Evolutionary conservation across 768 basidiomycete species (phyloP).

Genomic region (Mycena metata): DNA sequence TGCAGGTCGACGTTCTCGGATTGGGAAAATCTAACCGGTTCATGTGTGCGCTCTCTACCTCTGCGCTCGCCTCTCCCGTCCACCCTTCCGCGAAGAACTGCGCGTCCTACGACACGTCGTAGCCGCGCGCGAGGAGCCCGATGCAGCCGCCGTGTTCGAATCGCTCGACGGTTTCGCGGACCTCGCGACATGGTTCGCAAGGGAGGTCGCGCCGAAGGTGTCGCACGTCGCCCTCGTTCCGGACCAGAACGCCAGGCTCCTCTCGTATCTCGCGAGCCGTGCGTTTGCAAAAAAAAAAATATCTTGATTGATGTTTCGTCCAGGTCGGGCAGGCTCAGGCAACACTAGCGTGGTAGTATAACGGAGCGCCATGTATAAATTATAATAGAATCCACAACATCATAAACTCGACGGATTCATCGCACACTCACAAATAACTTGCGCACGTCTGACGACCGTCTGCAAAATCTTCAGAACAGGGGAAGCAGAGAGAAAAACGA

Average conservation of each 20-base stretch:
- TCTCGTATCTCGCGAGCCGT: constrained; percentile 89
- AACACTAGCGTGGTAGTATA: constrained; percentile 83
- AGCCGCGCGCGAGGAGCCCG: constrained; percentile 76
- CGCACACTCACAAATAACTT: constrained; percentile 90
- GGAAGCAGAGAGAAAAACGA: not conserved
- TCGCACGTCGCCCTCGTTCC: constrained; percentile 94
- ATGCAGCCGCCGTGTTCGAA: constrained; percentile 77
- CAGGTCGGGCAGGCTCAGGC: constrained; percentile 90
- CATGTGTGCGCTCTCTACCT: constrained; percentile 82
- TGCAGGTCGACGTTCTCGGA: too few relatives aligned
- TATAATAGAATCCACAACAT: constrained; percentile 38
- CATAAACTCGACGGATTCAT: constrained; percentile 48
- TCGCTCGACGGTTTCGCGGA: constrained; percentile 82
- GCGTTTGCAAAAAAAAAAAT: too few relatives aligned
- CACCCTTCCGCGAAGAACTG: constrained; percentile 93
- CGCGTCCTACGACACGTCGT: constrained; percentile 83
- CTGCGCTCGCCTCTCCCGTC: constrained; percentile 72
- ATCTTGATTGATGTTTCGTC: constrained; percentile 30
- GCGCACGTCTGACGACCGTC: constrained; percentile 85
- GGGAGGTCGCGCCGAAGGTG: constrained; percentile 86
- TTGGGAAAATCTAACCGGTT: too few relatives aligned
- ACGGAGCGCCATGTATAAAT: constrained; percentile 44
- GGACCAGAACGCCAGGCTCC: constrained; percentile 87
- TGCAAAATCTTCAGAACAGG: constrained; percentile 35
- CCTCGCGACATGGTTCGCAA: constrained; percentile 90